A percentile compares a stretch with the other conserved stretches of the same genome.
Evolutionary conservation across 345 rosid species (phyloP).

Genomic region (Murraya koenigii): DNA sequence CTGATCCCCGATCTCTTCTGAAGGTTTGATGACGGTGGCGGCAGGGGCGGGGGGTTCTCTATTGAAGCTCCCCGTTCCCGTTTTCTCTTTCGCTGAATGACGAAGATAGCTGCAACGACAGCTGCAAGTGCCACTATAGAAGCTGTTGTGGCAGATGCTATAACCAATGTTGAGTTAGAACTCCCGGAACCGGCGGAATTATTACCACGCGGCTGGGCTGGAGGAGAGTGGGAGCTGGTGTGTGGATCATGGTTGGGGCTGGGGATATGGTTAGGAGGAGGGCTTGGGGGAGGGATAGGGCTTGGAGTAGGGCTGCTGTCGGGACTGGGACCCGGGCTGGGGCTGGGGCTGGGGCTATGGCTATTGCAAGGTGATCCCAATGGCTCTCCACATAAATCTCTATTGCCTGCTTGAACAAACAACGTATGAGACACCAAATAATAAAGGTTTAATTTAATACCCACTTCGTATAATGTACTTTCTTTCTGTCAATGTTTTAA

Average conservation of each 20-base stretch:
- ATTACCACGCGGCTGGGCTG: not conserved
- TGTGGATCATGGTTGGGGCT: not conserved
- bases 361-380: conserved; percentile 23
- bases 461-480: too few relatives aligned
- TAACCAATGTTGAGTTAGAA: not conserved
- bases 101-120: conserved; percentile 15
- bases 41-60: conserved; percentile 38
- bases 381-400: conserved; percentile 68
- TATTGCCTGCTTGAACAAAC: conserved; percentile 47
- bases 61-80: conserved; percentile 16
- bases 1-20: conserved; percentile 37
- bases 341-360: not conserved
- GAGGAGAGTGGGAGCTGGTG: not conserved
- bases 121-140: conserved; percentile 20
- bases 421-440: not conserved
- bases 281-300: not conserved
- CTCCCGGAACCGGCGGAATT: conserved; percentile 13
- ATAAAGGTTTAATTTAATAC: not conserved
- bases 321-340: not conserved
- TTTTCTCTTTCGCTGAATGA: conserved; percentile 17
- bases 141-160: conserved; percentile 25
- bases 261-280: not conserved
- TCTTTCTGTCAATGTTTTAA: too few relatives aligned
- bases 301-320: not conserved
- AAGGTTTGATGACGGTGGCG: conserved; percentile 44